Evolutionary conservation across 2,329 filamentous ascomycete genomes (phyloP).

Genomic region (Fusarium hostae): DNA sequence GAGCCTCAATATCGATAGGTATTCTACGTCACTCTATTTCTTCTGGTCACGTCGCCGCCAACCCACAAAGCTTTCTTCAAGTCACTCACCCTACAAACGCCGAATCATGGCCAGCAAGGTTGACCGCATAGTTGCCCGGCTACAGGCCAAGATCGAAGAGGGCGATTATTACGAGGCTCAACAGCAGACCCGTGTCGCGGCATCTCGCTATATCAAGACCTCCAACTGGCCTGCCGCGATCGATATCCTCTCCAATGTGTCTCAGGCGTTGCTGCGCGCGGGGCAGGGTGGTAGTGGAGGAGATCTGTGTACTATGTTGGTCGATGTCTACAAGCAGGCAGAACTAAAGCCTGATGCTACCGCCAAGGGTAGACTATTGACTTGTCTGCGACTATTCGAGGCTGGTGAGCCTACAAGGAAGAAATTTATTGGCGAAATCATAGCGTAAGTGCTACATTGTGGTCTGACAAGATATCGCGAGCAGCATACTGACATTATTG

Average conservation of each 20-base stretch:
- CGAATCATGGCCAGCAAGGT: conserved; percentile 54
- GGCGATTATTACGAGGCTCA: conserved; percentile 98
- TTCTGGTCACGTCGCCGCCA: not conserved
- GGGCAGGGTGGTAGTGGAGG: conserved; percentile 95
- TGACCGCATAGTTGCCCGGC: conserved; percentile 66
- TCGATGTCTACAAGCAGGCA: conserved; percentile 92
- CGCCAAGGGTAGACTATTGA: conserved; percentile 79
- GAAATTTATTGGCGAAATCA: conserved; percentile 88
- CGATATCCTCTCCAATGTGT: conserved; percentile 86
- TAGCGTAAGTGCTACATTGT: conserved; percentile 65
- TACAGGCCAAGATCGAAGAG: conserved; percentile 88
- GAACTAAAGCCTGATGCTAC: conserved; percentile 80
- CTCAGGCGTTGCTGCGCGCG: conserved; percentile 85
- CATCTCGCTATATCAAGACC: conserved; percentile 90
- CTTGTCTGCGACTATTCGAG: conserved; percentile 82
- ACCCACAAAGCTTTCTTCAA: not conserved
- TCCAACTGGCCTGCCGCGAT: conserved; percentile 86
- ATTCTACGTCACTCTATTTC: conserved; percentile 35
- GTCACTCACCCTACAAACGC: not conserved
- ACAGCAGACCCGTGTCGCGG: conserved; percentile 96
- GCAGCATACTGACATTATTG: conserved; percentile 10
- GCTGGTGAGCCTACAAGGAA: conserved; percentile 89
- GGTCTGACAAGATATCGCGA: not conserved
- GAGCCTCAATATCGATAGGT: conserved; percentile 20
- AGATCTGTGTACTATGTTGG: conserved; percentile 85